Conservation (phyloP, 371 early-diverging fungal genomes). For the Mortierella sp. region DNA sequence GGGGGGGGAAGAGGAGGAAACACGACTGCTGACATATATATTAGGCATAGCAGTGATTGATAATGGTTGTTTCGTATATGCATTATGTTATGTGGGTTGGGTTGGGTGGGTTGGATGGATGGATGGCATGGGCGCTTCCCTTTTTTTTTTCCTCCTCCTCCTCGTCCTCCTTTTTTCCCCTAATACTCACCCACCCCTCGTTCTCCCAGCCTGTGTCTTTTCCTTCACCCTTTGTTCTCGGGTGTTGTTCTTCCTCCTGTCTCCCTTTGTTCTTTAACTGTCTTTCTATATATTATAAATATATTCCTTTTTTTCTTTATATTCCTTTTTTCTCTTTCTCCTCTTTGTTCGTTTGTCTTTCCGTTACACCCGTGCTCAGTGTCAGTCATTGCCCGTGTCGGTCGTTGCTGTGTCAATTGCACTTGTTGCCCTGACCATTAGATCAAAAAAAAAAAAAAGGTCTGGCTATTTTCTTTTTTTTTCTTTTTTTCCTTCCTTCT, state of each 20-base stretch:
- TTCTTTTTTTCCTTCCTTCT: background rate
- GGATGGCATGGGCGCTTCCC: slow-evolving; percentile 1
- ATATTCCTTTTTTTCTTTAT: too few relatives aligned
- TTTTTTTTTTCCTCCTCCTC: background rate
- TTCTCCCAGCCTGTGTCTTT: background rate
- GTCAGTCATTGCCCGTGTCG: background rate
- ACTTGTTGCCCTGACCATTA: background rate
- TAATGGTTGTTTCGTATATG: too few relatives aligned
- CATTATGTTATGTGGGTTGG: background rate
- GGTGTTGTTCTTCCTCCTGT: background rate
- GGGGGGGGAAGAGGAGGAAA: too few relatives aligned
- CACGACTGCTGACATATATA: background rate
- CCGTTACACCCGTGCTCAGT: slow-evolving; percentile 2
- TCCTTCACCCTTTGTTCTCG: background rate
- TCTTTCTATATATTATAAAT: background rate
- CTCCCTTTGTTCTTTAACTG: background rate
- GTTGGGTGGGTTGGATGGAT: too few relatives aligned
- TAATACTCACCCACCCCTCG: background rate
- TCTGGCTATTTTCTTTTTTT: background rate
- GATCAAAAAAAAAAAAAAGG: too few relatives aligned
- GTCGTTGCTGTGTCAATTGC: background rate
- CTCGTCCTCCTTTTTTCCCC: slow-evolving; percentile 4
- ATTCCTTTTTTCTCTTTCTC: too few relatives aligned
- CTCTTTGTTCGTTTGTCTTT: background rate
- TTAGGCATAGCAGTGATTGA: background rate